A percentile compares a stretch with the other conserved stretches of the same genome.
Conservation (phyloP, 2,329 filamentous ascomycete genomes). For the Cercospora sesami region DNA sequence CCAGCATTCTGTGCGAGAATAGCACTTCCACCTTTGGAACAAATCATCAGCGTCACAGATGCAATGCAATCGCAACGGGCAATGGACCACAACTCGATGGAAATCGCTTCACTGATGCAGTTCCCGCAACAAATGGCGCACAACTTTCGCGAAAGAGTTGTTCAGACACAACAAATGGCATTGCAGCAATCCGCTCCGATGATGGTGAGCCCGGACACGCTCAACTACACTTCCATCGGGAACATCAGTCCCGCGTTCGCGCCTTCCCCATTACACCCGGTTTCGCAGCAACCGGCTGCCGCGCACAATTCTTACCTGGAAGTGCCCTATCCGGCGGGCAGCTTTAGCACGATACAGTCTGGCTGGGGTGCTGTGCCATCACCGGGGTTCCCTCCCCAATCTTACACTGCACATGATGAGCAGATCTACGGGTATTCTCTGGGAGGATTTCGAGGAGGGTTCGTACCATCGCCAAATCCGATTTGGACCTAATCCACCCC, state of each 20-base stretch:
- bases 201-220: slow-evolving; percentile 28
- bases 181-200: slow-evolving; percentile 21
- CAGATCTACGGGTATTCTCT: slow-evolving; percentile 39
- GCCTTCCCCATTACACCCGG: slow-evolving; percentile 46
- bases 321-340: slow-evolving; percentile 40
- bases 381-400: slow-evolving; percentile 37
- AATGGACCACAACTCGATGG: slow-evolving; percentile 45
- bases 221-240: slow-evolving; percentile 39
- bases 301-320: slow-evolving; percentile 45
- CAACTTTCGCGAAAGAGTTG: slow-evolving; percentile 42
- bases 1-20: slow-evolving; percentile 72
- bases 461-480: slow-evolving; percentile 35
- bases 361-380: slow-evolving; percentile 39
- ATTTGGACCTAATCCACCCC: slow-evolving; percentile 38
- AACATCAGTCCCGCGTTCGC: slow-evolving; percentile 54
- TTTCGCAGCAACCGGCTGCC: slow-evolving; percentile 29
- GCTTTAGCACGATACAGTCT: slow-evolving; percentile 35
- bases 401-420: slow-evolving; percentile 43
- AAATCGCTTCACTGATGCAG: slow-evolving; percentile 49
- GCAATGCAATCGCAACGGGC: slow-evolving; percentile 57
- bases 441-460: slow-evolving; percentile 37
- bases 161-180: slow-evolving; percentile 25
- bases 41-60: slow-evolving; percentile 75
- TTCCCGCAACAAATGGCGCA: slow-evolving; percentile 48
- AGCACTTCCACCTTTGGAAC: slow-evolving; percentile 77